These are phyloP conservation scores for Podospora pseudopauciseta DNA, from an alignment of 495 filamentous ascomycete species.

Conservation along the genomic window DNA sequence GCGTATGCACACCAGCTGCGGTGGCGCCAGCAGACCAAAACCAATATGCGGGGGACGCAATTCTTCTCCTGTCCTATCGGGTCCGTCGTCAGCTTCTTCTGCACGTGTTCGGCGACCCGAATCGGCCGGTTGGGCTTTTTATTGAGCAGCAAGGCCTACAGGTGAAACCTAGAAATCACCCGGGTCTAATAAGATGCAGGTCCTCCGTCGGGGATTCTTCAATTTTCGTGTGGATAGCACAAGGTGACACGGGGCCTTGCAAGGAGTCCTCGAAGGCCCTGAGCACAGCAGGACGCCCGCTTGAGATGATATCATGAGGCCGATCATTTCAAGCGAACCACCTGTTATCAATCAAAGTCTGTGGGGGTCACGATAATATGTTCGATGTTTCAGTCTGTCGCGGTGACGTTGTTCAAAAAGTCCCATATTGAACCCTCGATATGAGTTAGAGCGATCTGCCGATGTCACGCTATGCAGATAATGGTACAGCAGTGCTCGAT, in stretches of 20 bases:
- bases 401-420: background rate
- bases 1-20: no score
- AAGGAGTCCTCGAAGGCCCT: background rate
- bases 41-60: background rate
- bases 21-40: no score
- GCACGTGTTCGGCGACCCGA: background rate
- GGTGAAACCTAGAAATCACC: background rate
- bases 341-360: background rate
- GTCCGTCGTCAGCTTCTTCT: background rate
- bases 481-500: background rate
- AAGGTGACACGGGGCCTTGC: no score
- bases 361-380: constrained; percentile 3
- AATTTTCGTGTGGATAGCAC: background rate
- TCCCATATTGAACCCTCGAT: background rate
- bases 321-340: background rate
- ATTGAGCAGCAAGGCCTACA: background rate
- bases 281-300: background rate
- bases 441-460: background rate
- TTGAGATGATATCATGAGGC: background rate
- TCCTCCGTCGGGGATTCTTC: background rate
- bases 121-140: background rate
- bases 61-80: background rate
- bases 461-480: background rate
- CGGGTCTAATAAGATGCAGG: background rate
- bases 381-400: background rate